A percentile compares a stretch with the other conserved stretches of the same genome.
phyloP scores from a whole-genome alignment of 75 land plant species.

The Azolla pinnata region DNA sequence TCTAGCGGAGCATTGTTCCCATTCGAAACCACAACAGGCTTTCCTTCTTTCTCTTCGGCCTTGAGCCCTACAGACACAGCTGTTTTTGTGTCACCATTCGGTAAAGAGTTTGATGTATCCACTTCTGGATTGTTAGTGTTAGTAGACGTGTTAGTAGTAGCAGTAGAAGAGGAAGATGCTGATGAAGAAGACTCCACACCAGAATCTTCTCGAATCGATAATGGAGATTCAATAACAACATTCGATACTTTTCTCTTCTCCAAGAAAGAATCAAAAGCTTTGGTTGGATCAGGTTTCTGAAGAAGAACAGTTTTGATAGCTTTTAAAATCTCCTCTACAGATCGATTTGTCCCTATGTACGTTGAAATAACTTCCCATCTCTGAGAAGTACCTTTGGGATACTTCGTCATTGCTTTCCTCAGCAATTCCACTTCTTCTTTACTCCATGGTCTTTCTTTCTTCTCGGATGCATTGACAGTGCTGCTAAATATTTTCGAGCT shows the following conservation, averaged over 20 bases:
- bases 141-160: neutral
- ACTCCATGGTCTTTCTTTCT: constrained; percentile 79
- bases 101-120: too few relatives aligned
- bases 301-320: constrained; percentile 89
- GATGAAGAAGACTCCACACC: neutral
- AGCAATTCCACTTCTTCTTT: constrained; percentile 83
- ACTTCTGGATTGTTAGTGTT: neutral
- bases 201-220: constrained; percentile 60
- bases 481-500: constrained; percentile 6
- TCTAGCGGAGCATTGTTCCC: constrained; percentile 6
- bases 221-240: constrained; percentile 57
- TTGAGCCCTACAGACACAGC: neutral
- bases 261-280: constrained; percentile 89
- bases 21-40: neutral
- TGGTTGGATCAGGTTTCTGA: constrained; percentile 82
- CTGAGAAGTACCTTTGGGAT: constrained; percentile 90
- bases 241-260: constrained; percentile 75
- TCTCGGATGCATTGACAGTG: constrained; percentile 36
- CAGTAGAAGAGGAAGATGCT: neutral
- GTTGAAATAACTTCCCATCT: constrained; percentile 95
- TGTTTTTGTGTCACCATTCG: constrained; percentile 2
- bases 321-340: constrained; percentile 93
- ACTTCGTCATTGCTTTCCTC: constrained; percentile 77
- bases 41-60: neutral
- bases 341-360: constrained; percentile 77